Percentiles rank a stretch among this genome's conserved stretches.
Evolutionary conservation across 139 green algal genomes (phyloP).

Genomic region (Haematococcus lacustris): DNA sequence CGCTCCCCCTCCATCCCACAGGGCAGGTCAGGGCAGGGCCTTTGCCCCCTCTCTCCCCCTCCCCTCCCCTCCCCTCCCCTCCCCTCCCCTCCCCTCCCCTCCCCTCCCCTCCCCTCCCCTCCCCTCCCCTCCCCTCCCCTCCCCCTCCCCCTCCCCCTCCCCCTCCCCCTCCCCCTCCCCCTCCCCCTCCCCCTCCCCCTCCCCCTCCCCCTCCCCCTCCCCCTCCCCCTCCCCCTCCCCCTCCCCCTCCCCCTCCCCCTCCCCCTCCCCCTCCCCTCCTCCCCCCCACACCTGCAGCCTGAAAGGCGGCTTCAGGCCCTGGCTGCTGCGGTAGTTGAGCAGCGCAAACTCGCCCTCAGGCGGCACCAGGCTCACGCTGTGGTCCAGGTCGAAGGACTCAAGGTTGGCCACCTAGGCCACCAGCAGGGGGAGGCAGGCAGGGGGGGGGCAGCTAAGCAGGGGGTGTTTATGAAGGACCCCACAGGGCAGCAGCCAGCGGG

Average conservation of each 20-base stretch:
- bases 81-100: no score
- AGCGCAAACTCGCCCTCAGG: constrained; percentile 88
- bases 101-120: no score
- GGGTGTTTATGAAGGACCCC: no score
- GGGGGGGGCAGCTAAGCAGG: no score
- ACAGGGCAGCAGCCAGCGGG: no score
- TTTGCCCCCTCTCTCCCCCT: no score
- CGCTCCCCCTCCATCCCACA: no score
- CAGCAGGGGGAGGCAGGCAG: no score
- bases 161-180: background rate
- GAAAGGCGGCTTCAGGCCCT: constrained; percentile 85
- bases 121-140: background rate
- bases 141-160: background rate
- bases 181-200: background rate
- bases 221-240: background rate
- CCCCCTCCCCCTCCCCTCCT: background rate
- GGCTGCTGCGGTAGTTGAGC: constrained; percentile 87
- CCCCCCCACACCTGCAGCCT: constrained; percentile 39
- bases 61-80: no score
- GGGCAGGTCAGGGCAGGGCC: no score
- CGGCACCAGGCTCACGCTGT: constrained; percentile 80
- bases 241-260: background rate
- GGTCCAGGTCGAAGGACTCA: constrained; percentile 81
- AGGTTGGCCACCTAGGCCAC: constrained; percentile 39
- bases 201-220: background rate